Evolutionary conservation across 1,284 basidiomycete species (phyloP).

Genomic region (Moesziomyces antarcticus): DNA sequence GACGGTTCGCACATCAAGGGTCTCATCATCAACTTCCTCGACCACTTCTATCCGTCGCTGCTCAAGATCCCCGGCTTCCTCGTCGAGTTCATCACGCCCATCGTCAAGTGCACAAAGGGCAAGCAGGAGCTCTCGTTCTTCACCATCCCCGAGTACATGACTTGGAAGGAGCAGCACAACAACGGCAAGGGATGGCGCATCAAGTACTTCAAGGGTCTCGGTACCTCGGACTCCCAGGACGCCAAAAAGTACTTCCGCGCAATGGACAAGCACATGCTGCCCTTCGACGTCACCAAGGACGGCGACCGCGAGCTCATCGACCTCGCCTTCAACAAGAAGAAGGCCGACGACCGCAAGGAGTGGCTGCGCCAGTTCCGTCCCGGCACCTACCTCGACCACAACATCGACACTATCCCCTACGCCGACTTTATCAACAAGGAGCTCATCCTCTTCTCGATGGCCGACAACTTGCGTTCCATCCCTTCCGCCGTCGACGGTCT

Average conservation of each 20-base stretch:
- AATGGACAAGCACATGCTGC: constrained; percentile 92
- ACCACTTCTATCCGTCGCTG: constrained; percentile 95
- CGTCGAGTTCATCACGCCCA: constrained; percentile 98
- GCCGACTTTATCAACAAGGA: constrained; percentile 98
- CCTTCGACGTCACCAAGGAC: constrained; percentile 82
- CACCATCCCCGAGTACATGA: constrained; percentile 95
- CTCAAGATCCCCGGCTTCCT: constrained; percentile 91
- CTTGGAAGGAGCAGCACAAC: constrained; percentile 85
- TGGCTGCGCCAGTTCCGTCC: constrained; percentile 98
- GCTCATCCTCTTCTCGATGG: constrained; percentile 98
- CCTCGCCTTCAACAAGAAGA: constrained; percentile 99
- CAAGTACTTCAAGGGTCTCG: constrained; percentile 91
- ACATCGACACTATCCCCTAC: constrained; percentile 84
- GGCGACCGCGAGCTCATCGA: constrained; percentile 92
- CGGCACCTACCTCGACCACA: constrained; percentile 93
- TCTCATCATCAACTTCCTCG: constrained; percentile 96
- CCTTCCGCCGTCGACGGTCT: constrained; percentile 85
- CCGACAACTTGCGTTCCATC: constrained; percentile 96
- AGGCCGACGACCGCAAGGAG: constrained; percentile 97
- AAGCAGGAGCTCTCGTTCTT: constrained; percentile 88
- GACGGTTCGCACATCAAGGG: constrained; percentile 99
- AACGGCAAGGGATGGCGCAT: constrained; percentile 82
- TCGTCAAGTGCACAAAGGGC: constrained; percentile 85
- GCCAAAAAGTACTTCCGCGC: constrained; percentile 92
- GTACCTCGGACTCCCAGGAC: constrained; percentile 88